Evolutionary conservation across 2,329 filamentous ascomycete species (phyloP).

Genomic region (Alternaria sp.): DNA sequence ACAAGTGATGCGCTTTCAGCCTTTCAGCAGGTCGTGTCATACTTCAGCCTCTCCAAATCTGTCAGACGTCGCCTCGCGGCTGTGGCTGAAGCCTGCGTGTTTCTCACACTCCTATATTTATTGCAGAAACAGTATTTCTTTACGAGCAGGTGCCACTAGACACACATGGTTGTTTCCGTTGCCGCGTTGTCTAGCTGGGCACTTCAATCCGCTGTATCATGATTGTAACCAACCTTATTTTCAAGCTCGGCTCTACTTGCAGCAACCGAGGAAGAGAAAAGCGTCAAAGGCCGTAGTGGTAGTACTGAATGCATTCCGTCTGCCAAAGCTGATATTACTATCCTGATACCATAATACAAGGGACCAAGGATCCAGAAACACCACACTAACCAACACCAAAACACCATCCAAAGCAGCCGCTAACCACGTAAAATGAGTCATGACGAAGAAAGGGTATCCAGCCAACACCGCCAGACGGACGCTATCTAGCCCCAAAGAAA

Average conservation of each 20-base stretch:
- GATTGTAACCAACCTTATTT: neutral
- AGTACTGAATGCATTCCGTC: constrained; percentile 10
- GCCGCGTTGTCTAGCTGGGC: neutral
- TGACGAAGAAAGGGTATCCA: constrained; percentile 45
- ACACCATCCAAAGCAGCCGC: constrained; percentile 22
- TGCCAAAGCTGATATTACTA: constrained; percentile 20
- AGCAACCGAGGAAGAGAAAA: neutral
- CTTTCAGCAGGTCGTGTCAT: too few species aligned
- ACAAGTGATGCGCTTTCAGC: constrained; percentile 25
- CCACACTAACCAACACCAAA: constrained; percentile 27
- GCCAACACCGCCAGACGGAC: constrained; percentile 43
- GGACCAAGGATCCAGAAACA: constrained; percentile 10
- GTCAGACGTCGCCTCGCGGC: constrained; percentile 17
- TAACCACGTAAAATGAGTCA: constrained; percentile 26
- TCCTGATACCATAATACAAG: constrained; percentile 22
- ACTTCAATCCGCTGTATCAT: too few species aligned
- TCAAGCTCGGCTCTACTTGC: neutral
- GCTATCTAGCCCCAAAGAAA: constrained; percentile 22
- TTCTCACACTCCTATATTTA: neutral
- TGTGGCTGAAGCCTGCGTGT: constrained; percentile 5
- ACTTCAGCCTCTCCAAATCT: constrained; percentile 15
- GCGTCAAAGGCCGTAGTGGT: neutral
- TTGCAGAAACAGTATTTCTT: neutral
- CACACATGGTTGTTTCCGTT: neutral
- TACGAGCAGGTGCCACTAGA: neutral